These are phyloP conservation scores for Yarrowia sp. DNA, from an alignment of 805 yeast genomes.

Conservation along the genomic window DNA sequence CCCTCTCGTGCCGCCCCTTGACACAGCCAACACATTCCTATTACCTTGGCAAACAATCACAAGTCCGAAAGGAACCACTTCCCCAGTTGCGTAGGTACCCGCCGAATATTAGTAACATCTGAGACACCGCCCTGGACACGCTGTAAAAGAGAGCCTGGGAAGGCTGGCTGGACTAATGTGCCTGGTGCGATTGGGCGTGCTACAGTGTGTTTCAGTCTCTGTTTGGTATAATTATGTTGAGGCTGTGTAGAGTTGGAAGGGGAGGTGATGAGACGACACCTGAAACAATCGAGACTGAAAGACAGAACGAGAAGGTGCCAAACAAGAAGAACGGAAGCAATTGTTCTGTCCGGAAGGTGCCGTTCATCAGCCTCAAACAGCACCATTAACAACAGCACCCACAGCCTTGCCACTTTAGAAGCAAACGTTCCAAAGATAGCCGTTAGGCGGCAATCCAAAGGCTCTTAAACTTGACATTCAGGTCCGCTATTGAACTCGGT, in stretches of 20 bases:
- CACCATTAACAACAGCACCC: no score
- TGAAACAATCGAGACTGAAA: background rate
- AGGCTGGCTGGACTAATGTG: constrained; percentile 1
- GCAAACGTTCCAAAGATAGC: constrained; percentile 5
- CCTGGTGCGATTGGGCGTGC: background rate
- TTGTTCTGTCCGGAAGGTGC: no score
- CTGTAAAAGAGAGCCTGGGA: background rate
- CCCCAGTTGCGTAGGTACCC: no score
- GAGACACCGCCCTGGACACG: background rate
- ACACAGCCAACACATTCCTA: no score
- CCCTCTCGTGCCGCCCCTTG: no score
- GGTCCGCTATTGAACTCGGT: background rate
- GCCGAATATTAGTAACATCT: no score
- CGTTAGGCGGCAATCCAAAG: background rate
- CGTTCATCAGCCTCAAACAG: no score
- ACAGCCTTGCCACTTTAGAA: background rate
- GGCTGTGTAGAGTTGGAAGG: constrained; percentile 2
- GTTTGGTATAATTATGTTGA: background rate
- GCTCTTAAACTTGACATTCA: background rate
- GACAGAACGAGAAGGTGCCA: background rate
- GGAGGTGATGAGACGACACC: background rate
- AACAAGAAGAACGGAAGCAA: background rate
- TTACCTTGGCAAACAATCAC: no score
- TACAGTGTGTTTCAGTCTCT: constrained; percentile 1
- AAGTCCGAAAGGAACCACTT: no score